Evolutionary conservation across 495 filamentous ascomycete species (phyloP).

Genomic region (Opeltia flavorubescens): DNA sequence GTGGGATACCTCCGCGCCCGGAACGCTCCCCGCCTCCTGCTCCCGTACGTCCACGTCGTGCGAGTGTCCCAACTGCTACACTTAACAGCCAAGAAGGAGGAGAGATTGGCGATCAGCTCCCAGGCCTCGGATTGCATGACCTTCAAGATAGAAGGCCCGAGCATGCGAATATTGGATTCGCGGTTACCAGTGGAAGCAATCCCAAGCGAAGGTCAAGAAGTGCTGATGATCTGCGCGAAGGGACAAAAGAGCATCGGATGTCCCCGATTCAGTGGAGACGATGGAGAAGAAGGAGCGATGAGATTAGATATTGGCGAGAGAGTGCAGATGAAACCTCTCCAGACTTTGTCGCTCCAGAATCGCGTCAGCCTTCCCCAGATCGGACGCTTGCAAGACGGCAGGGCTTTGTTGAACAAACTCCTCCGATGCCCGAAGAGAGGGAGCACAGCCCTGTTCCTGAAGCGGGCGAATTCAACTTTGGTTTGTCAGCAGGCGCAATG

Average conservation of each 20-base stretch:
- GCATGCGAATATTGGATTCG: constrained; percentile 14
- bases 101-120: constrained; percentile 9
- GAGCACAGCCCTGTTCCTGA: constrained; percentile 19
- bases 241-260: constrained; percentile 19
- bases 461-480: constrained; percentile 27
- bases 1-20: neutral
- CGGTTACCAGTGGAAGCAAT: constrained; percentile 17
- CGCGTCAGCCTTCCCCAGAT: constrained; percentile 3
- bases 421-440: constrained; percentile 18
- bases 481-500: constrained; percentile 28
- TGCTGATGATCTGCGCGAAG: constrained; percentile 15
- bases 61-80: constrained; percentile 13
- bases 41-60: constrained; percentile 11
- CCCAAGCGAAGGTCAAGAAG: constrained; percentile 24
- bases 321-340: constrained; percentile 12
- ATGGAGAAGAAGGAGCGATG: constrained; percentile 21
- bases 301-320: constrained; percentile 19
- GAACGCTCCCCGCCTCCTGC: constrained; percentile 6
- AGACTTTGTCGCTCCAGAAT: constrained; percentile 5
- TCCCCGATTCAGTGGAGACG: constrained; percentile 24
- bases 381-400: neutral
- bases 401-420: constrained; percentile 5
- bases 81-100: constrained; percentile 11
- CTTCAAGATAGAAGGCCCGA: constrained; percentile 6
- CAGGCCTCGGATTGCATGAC: constrained; percentile 9